A percentile compares a stretch with the other conserved stretches of the same genome.
Conservation (phyloP, 345 rosid genomes). For the Populus nigra region DNA sequence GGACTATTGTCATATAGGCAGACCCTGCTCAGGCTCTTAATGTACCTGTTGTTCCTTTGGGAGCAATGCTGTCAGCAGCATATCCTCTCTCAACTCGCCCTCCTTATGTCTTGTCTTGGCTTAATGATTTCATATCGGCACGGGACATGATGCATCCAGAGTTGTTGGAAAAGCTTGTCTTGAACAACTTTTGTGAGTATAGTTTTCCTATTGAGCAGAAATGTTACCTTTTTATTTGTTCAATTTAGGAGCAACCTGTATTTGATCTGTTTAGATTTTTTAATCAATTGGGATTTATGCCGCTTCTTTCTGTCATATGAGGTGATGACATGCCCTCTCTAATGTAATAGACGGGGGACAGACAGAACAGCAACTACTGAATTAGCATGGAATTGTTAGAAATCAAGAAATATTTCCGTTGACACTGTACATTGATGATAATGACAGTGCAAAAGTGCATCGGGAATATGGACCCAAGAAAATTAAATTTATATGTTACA, state of each 20-base stretch:
- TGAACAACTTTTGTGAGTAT: slow-evolving; percentile 88
- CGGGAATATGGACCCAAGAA: not conserved
- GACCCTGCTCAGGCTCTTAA: slow-evolving; percentile 95
- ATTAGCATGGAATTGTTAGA: not conserved
- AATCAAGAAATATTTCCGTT: not conserved
- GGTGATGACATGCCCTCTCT: not conserved
- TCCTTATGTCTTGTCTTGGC: slow-evolving; percentile 85
- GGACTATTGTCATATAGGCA: slow-evolving; percentile 53
- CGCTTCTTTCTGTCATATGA: not conserved
- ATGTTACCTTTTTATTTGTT: not conserved
- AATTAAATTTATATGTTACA: not conserved
- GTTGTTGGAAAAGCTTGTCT: slow-evolving; percentile 75
- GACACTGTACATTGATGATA: not conserved
- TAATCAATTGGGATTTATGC: not conserved
- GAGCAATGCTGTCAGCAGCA: slow-evolving; percentile 75
- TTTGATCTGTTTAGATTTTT: not conserved
- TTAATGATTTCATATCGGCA: slow-evolving; percentile 76
- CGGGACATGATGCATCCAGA: slow-evolving; percentile 98
- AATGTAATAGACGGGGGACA: not conserved
- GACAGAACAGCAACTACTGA: not conserved
- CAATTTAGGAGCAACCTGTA: not conserved
- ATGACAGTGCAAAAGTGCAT: not conserved
- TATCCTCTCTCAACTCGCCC: slow-evolving; percentile 81
- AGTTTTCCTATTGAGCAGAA: slow-evolving; percentile 7
- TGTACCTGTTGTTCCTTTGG: slow-evolving; percentile 93